Conservation (phyloP, 495 filamentous ascomycete species). For the Terfezia boudieri region DNA sequence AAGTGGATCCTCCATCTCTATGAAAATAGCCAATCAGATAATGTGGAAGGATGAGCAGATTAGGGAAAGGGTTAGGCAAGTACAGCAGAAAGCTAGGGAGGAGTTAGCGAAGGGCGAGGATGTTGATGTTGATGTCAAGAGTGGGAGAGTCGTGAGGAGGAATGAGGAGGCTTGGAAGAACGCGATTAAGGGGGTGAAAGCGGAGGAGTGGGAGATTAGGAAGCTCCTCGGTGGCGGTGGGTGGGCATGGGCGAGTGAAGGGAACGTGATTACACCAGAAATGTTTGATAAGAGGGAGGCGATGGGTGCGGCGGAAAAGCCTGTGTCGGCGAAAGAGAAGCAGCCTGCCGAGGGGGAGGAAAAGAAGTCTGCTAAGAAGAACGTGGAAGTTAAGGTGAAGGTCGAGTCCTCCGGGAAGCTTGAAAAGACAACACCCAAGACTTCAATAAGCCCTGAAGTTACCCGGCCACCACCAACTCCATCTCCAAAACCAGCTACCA, state of each 20-base stretch:
- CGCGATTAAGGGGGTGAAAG: background rate
- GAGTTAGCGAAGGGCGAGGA: background rate
- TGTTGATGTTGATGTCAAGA: background rate
- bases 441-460: too few species aligned
- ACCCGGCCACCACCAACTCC: too few species aligned
- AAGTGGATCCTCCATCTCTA: background rate
- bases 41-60: background rate
- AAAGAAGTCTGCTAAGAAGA: background rate
- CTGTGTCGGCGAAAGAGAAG: conserved; percentile 6
- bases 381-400: conserved; percentile 7
- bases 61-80: background rate
- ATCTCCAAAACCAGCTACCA: too few species aligned
- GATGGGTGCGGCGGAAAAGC: conserved; percentile 8
- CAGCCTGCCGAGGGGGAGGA: conserved; percentile 1
- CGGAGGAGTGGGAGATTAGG: background rate
- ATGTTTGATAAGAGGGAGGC: background rate
- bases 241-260: background rate
- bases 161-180: background rate
- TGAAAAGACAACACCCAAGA: too few species aligned
- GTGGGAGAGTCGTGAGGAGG: background rate
- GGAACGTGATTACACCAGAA: background rate
- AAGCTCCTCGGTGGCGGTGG: background rate
- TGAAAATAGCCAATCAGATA: background rate
- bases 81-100: background rate
- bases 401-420: background rate